These are phyloP conservation scores for Paspalum vaginatum DNA, from an alignment of 176 grass and related monocot species.

Conservation along the genomic window DNA sequence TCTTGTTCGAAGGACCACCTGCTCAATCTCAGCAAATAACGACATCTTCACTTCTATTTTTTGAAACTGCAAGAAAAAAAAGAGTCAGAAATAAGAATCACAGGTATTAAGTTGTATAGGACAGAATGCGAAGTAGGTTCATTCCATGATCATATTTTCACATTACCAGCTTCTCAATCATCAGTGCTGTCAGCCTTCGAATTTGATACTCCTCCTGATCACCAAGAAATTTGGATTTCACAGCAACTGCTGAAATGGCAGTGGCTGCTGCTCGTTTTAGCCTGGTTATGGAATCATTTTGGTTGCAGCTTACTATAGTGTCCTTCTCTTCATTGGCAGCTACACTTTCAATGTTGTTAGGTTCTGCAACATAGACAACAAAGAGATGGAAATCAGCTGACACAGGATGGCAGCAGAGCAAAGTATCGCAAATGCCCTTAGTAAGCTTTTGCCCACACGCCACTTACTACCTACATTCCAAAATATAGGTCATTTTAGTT, in stretches of 20 bases:
- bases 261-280: conserved; percentile 87
- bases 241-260: conserved; percentile 82
- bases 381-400: conserved; percentile 23
- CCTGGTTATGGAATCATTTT: conserved; percentile 61
- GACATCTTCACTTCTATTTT: conserved; percentile 85
- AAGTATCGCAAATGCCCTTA: background rate
- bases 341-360: conserved; percentile 41
- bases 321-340: conserved; percentile 44
- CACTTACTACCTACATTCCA: no score
- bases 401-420: background rate
- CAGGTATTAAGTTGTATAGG: background rate
- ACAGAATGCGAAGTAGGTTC: conserved; percentile 5
- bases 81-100: background rate
- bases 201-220: conserved; percentile 90
- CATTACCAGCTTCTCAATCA: conserved; percentile 90
- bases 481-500: no score
- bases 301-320: conserved; percentile 17
- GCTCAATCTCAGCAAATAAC: conserved; percentile 77
- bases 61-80: conserved; percentile 63
- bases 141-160: background rate
- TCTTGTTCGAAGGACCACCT: conserved; percentile 64
- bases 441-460: background rate
- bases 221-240: conserved; percentile 87
- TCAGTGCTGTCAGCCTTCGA: conserved; percentile 63
- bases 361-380: conserved; percentile 54